Conservation (phyloP, 169 alveolate genomes). For the Eimeria acervulina region DNA sequence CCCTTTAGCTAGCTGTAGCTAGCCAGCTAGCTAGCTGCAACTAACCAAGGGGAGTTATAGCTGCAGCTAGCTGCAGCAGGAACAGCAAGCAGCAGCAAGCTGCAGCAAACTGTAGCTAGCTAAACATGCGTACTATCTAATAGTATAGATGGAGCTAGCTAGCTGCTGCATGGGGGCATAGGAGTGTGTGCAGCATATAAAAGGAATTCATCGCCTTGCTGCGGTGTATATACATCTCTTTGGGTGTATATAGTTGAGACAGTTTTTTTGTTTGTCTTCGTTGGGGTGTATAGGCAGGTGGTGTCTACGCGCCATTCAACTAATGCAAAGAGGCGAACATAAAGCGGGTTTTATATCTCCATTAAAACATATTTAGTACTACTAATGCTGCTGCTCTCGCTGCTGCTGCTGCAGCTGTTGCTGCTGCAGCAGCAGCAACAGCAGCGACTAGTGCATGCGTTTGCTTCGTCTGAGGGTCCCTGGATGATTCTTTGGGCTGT, state of each 20-base stretch:
- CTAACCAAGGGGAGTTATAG: neutral
- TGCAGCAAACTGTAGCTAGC: too few species aligned
- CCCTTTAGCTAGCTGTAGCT: neutral
- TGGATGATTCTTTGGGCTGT: neutral
- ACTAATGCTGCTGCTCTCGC: neutral
- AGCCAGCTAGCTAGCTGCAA: neutral
- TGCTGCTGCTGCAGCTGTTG: neutral
- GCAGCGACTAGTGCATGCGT: neutral
- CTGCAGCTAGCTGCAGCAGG: too few species aligned
- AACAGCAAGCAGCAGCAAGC: too few species aligned
- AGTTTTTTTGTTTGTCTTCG: neutral
- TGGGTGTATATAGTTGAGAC: too few species aligned
- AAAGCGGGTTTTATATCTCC: too few species aligned
- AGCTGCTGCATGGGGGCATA: too few species aligned
- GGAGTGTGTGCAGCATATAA: too few species aligned
- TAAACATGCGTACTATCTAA: too few species aligned
- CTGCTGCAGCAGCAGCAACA: neutral
- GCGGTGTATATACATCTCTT: neutral
- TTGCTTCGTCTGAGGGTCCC: neutral
- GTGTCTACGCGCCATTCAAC: neutral
- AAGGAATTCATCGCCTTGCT: neutral
- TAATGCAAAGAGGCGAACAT: neutral
- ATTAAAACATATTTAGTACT: too few species aligned
- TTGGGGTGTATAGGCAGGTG: neutral
- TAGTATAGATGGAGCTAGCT: too few species aligned